A percentile compares a stretch with the other conserved stretches of the same genome.
Conservation (phyloP, 345 rosid species). For the Citropsis articulata region DNA sequence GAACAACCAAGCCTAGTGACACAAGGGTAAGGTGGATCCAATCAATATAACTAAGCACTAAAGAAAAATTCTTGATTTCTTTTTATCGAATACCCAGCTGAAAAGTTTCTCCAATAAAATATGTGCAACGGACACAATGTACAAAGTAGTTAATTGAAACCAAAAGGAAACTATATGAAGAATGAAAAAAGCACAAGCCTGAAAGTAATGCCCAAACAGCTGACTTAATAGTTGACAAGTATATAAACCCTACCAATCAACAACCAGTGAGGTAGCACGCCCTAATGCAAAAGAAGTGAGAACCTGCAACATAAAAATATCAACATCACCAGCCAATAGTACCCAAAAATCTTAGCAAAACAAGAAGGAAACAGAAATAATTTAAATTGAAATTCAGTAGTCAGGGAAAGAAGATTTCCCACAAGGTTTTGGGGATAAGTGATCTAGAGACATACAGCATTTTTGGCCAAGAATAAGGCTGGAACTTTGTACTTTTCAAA, state of each 20-base stretch:
- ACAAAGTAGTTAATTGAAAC: background rate
- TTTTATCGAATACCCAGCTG: background rate
- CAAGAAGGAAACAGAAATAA: background rate
- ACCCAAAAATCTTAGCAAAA: background rate
- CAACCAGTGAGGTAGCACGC: conserved; percentile 96
- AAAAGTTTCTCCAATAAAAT: background rate
- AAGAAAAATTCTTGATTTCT: background rate
- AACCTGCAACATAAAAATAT: conserved; percentile 52
- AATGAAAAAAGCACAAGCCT: background rate
- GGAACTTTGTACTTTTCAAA: conserved; percentile 96
- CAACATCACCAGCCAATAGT: conserved; percentile 13
- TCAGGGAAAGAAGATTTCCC: background rate
- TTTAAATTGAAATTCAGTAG: background rate
- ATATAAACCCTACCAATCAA: conserved; percentile 62
- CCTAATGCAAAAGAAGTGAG: conserved; percentile 98
- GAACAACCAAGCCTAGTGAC: background rate
- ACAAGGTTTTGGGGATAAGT: conserved; percentile 2
- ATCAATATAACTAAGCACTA: background rate
- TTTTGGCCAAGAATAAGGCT: conserved; percentile 96
- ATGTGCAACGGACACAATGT: background rate
- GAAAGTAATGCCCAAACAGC: background rate
- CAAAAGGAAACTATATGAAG: background rate
- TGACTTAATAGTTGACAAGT: background rate
- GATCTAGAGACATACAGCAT: conserved; percentile 63
- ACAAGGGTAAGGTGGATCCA: background rate